These are phyloP conservation scores for Smittium culicis DNA, from an alignment of 371 early-diverging fungal species.

Conservation along the genomic window DNA sequence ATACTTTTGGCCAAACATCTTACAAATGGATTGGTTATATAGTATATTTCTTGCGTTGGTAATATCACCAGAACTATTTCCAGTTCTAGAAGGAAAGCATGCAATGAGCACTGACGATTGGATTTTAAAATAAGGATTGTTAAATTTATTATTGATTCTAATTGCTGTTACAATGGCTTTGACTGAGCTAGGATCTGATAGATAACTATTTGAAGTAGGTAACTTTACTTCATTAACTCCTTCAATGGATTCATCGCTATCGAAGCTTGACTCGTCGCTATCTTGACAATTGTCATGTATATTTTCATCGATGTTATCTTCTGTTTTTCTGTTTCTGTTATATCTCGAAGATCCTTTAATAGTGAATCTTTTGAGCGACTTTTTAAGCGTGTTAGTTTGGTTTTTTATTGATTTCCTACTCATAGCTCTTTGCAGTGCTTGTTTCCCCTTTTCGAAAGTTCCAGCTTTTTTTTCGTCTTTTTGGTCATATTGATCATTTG, in stretches of 20 bases:
- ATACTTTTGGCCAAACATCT: neutral
- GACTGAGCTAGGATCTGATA: conserved; percentile 1
- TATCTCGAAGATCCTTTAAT: neutral
- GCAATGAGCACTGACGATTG: conserved; percentile 30
- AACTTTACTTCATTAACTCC: neutral
- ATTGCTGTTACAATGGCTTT: neutral
- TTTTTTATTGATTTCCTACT: neutral
- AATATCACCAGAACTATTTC: neutral
- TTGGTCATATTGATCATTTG: no score
- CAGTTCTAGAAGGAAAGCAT: conserved; percentile 13
- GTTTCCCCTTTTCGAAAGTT: neutral
- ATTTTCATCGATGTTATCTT: neutral
- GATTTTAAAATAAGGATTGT: conserved; percentile 25
- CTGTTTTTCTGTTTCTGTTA: neutral
- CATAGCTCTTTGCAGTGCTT: neutral
- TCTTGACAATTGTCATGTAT: neutral
- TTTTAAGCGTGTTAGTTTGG: neutral
- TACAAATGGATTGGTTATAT: neutral
- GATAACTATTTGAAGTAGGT: neutral
- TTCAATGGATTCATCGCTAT: neutral
- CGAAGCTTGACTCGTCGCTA: neutral
- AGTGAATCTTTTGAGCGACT: neutral
- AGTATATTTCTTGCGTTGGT: neutral
- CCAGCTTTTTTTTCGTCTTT: neutral
- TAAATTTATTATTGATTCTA: conserved; percentile 3